A percentile compares a stretch with the other conserved stretches of the same genome.
Conservation (phyloP, 2,329 filamentous ascomycete genomes). For the Fonsecaea erecta region DNA sequence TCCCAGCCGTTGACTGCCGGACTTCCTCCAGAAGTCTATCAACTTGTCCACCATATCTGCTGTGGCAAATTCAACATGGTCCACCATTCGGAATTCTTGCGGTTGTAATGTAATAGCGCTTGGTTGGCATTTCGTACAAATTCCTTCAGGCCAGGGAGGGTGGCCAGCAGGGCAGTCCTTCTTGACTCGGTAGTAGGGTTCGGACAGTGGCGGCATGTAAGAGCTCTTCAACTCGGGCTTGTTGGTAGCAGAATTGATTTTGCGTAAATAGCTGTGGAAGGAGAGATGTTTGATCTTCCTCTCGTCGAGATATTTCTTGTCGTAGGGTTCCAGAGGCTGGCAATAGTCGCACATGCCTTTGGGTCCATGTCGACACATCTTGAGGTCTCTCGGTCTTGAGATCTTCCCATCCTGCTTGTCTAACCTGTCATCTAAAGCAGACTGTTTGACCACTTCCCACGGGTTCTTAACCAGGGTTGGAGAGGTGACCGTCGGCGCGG, state of each 20-base stretch:
- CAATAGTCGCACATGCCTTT: constrained; percentile 99
- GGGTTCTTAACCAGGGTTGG: constrained; percentile 73
- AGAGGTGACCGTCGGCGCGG: constrained; percentile 37
- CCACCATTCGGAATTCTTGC: constrained; percentile 93
- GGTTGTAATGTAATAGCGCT: constrained; percentile 95
- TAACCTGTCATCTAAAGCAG: constrained; percentile 80
- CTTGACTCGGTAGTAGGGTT: constrained; percentile 89
- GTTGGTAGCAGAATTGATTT: constrained; percentile 95
- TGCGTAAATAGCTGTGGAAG: constrained; percentile 91
- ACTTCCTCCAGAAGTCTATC: constrained; percentile 87
- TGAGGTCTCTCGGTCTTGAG: constrained; percentile 69
- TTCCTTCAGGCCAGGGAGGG: constrained; percentile 90
- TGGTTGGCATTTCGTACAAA: constrained; percentile 97
- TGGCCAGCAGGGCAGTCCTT: constrained; percentile 91
- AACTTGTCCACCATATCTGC: constrained; percentile 85
- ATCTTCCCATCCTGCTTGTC: constrained; percentile 93
- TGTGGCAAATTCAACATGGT: constrained; percentile 94
- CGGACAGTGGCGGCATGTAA: constrained; percentile 91
- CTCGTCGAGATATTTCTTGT: constrained; percentile 83
- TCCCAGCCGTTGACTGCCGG: constrained; percentile 81
- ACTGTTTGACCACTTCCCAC: constrained; percentile 91
- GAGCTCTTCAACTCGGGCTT: constrained; percentile 92
- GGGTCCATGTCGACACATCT: constrained; percentile 93
- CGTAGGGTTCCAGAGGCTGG: constrained; percentile 94
- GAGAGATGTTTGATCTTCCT: constrained; percentile 99